A percentile compares a stretch with the other conserved stretches of the same genome.
Evolutionary conservation across 129 eudicot genomes (phyloP).

Genomic region (Solidago caesia): DNA sequence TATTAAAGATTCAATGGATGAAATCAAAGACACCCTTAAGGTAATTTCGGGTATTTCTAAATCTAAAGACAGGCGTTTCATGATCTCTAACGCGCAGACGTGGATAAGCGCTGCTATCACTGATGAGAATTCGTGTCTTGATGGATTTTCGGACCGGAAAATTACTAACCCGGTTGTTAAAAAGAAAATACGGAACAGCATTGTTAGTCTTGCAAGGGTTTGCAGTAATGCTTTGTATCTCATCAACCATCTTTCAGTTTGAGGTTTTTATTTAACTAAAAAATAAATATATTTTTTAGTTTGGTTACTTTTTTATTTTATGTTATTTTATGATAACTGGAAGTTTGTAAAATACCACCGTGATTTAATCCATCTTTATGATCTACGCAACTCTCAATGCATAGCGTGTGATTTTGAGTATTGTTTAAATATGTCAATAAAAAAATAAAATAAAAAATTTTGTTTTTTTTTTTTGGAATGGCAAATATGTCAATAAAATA

Average conservation of each 20-base stretch:
- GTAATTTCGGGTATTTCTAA: conserved; percentile 42
- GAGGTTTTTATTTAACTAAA: not conserved
- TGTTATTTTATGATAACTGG: too few relatives aligned
- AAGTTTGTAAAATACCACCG: conserved; percentile 2
- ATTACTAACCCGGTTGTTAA: conserved; percentile 31
- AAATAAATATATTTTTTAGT: not conserved
- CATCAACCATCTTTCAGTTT: conserved; percentile 53
- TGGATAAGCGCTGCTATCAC: conserved; percentile 87
- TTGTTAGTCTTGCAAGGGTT: conserved; percentile 43
- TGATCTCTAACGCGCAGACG: conserved; percentile 65
- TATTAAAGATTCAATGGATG: conserved; percentile 50
- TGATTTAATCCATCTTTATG: not conserved
- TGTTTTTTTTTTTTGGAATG: too few relatives aligned
- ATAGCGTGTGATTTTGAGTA: not conserved
- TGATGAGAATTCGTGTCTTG: conserved; percentile 69
- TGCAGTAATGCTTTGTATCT: conserved; percentile 66
- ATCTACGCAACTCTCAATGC: not conserved
- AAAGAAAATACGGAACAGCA: conserved; percentile 44
- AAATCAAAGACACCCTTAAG: conserved; percentile 46
- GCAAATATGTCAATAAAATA: too few relatives aligned
- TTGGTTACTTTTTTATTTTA: too few relatives aligned
- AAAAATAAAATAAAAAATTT: too few relatives aligned
- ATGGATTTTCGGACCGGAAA: conserved; percentile 50
- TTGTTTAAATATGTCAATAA: too few relatives aligned
- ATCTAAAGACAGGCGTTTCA: conserved; percentile 37